Percentiles rank a stretch among this genome's conserved stretches.
phyloP scores from a whole-genome alignment of 495 filamentous ascomycete genomes.

The Aspergillus avenaceus region DNA sequence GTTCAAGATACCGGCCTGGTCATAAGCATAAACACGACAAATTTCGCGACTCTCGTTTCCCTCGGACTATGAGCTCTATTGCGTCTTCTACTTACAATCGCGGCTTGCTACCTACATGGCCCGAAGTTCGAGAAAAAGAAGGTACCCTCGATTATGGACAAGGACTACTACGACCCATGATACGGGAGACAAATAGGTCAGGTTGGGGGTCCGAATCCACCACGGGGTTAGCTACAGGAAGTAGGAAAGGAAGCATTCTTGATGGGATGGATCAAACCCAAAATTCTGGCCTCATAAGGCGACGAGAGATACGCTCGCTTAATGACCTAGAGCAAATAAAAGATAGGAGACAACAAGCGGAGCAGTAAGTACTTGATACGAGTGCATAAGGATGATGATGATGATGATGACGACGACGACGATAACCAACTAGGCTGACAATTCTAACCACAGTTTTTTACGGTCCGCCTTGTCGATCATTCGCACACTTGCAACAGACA shows the following conservation, averaged over 20 bases:
- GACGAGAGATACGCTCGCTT: constrained; percentile 34
- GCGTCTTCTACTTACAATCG: constrained; percentile 31
- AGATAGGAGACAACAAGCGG: constrained; percentile 38
- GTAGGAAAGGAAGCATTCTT: constrained; percentile 31
- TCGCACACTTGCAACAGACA: constrained; percentile 44
- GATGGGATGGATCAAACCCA: constrained; percentile 29
- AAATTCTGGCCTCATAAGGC: constrained; percentile 24
- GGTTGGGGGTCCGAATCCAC: constrained; percentile 34
- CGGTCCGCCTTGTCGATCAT: constrained; percentile 33
- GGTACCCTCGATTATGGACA: constrained; percentile 30
- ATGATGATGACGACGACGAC: too few species aligned
- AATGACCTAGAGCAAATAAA: constrained; percentile 40
- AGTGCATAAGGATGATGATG: too few species aligned
- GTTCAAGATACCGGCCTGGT: constrained; percentile 17
- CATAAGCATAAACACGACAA: constrained; percentile 33
- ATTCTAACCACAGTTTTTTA: constrained; percentile 25
- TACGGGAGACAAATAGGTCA: constrained; percentile 29
- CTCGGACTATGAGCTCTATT: constrained; percentile 36
- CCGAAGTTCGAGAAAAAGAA: constrained; percentile 30
- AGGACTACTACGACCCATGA: constrained; percentile 29
- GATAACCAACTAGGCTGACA: background rate
- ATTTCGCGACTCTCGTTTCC: constrained; percentile 33
- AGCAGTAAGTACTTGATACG: constrained; percentile 43
- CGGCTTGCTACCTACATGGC: constrained; percentile 33
- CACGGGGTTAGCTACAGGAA: constrained; percentile 17